Conservation (phyloP, 306 rosid genomes). For the Rosa lucieae region DNA sequence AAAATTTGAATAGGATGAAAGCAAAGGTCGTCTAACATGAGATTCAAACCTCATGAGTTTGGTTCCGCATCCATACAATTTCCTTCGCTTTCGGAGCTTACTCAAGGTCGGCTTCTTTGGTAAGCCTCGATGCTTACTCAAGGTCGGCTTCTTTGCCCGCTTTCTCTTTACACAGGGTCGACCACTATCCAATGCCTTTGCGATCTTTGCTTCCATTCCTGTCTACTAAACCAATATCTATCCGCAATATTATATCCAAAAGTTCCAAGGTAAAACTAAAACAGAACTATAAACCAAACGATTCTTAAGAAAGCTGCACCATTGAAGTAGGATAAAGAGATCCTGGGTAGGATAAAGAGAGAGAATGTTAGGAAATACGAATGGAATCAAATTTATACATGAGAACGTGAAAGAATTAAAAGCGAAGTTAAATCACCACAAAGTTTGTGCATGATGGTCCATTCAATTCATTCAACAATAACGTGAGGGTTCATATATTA, state of each 20-base stretch:
- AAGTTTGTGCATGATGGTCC: too few relatives aligned
- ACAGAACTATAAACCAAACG: conserved; percentile 36
- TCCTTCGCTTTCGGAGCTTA: conserved; percentile 48
- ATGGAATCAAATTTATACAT: neutral
- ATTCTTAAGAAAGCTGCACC: conserved; percentile 37
- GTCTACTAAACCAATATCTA: conserved; percentile 54
- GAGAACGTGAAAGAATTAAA: too few relatives aligned
- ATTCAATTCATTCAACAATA: too few relatives aligned
- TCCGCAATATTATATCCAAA: conserved; percentile 47
- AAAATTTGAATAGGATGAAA: conserved; percentile 55
- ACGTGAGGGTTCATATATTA: too few relatives aligned
- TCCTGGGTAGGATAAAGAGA: conserved; percentile 45
- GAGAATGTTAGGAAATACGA: conserved; percentile 11
- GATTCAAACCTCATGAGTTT: conserved; percentile 31
- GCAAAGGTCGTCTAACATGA: conserved; percentile 38
- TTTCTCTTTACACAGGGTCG: conserved; percentile 53
- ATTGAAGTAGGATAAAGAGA: conserved; percentile 31
- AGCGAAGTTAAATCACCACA: too few relatives aligned
- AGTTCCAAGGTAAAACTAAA: conserved; percentile 33
- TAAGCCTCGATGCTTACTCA: conserved; percentile 21
- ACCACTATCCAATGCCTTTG: conserved; percentile 61
- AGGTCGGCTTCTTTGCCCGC: conserved; percentile 22
- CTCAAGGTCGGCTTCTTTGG: conserved; percentile 29
- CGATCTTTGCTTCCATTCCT: conserved; percentile 59
- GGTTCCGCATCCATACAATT: conserved; percentile 35